Base-by-base conservation (phyloP, 2,329 filamentous ascomycete genomes). In the Drechslera avenae region DNA sequence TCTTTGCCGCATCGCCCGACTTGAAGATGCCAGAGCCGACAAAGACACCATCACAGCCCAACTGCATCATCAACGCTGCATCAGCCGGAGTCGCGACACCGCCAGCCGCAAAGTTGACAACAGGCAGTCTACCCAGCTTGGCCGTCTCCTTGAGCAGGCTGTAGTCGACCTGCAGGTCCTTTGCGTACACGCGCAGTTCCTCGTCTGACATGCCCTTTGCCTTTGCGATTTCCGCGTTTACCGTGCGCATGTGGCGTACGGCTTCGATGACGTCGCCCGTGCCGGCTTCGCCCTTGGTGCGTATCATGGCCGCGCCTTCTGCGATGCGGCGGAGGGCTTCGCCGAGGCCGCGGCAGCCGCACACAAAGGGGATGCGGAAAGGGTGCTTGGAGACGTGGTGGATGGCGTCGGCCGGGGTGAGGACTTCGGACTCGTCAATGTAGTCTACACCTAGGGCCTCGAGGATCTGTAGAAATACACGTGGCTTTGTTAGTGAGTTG, bases 11-110 rank as follows among this genome's bases (percentile, higher is more conserved):
- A 75, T 97, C 88, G 14, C 93, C 93, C 4, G 86, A 90, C 85
- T 97, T 97, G 85, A 99, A 99, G 75, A 97, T 97, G 21, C 94
- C 94, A 50, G 86, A 91, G 21, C 94, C 94, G 30, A 99, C 94
- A 72, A 99, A 99, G 30, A 99, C 94, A 51, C 94, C 94, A 70
- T 99, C 94, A 71, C 94, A 97, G 54, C 94, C 94, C 59, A 99
- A 81, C 81, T 97, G 93, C 94, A 99, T 99, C 93, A 99, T 90
- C 78, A 99, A 81, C 2, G 94, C 94, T 0, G 94, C 94, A 76
- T 99, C 94, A 0, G 94, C 94, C 0, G 94, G 94, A 1, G 94
- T 99, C n/a, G 94, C 94, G n/a, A 99, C 89, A 50, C 94, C 94
- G n/a, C 94, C 94, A 3, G 94, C 94, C 0, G 94, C 94, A 66